Conservation (phyloP, 108 stramenopile genomes). For the Stephanodiscus triporus region DNA sequence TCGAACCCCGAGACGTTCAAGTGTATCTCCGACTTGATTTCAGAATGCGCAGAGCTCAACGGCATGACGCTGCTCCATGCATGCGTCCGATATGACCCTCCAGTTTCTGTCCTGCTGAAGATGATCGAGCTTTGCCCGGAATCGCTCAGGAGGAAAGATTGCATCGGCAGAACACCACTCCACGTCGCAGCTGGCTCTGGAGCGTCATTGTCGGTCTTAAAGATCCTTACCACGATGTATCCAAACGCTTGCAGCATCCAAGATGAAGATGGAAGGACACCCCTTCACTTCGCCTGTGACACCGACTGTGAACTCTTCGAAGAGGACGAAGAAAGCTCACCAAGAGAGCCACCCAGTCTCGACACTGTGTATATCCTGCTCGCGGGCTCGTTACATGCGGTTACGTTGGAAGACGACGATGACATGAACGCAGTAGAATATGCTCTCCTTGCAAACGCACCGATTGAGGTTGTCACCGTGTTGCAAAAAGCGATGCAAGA, state of each 20-base stretch:
- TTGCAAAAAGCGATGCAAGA: slow-evolving; percentile 5
- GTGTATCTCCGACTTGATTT: slow-evolving; percentile 2
- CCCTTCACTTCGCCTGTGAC: slow-evolving; percentile 25
- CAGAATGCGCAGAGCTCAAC: slow-evolving; percentile 1
- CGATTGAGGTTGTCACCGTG: background rate
- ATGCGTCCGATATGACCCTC: slow-evolving; percentile 17
- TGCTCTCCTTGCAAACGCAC: slow-evolving; percentile 19
- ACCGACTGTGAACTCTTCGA: slow-evolving; percentile 16
- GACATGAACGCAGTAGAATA: slow-evolving; percentile 28
- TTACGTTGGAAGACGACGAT: slow-evolving; percentile 14
- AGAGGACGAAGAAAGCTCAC: background rate
- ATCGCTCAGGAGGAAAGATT: slow-evolving; percentile 3
- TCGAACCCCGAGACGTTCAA: slow-evolving; percentile 1
- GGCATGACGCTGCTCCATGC: slow-evolving; percentile 24
- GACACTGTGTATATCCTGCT: slow-evolving; percentile 10
- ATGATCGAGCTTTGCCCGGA: slow-evolving; percentile 16
- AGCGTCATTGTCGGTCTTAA: background rate
- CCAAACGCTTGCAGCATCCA: slow-evolving; percentile 9
- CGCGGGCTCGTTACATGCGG: slow-evolving; percentile 7
- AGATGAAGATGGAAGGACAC: slow-evolving; percentile 20
- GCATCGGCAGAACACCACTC: slow-evolving; percentile 26
- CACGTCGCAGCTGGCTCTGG: slow-evolving; percentile 25
- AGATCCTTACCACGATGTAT: slow-evolving; percentile 2
- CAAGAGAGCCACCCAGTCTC: slow-evolving; percentile 9
- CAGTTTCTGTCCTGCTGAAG: background rate